These are phyloP conservation scores for Neoarthrinium moseri DNA, from an alignment of 2,329 filamentous ascomycete genomes.

Conservation along the genomic window DNA sequence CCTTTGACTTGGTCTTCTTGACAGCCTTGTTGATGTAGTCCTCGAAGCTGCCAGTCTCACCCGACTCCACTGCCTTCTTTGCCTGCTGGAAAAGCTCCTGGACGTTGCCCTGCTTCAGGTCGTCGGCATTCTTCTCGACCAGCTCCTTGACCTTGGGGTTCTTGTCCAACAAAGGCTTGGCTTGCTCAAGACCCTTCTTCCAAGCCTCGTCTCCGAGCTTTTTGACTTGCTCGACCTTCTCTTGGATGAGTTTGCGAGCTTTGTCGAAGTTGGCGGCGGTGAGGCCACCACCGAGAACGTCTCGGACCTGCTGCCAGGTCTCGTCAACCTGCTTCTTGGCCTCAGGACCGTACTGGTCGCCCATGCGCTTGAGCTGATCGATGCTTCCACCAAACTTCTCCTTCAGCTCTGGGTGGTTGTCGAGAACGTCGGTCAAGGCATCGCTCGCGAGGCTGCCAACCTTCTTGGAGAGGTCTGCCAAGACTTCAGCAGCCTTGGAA, in stretches of 20 bases:
- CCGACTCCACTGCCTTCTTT: slow-evolving; percentile 60
- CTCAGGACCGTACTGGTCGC: slow-evolving; percentile 69
- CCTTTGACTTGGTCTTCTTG: slow-evolving; percentile 57
- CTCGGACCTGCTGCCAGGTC: slow-evolving; percentile 66
- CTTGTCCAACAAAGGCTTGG: slow-evolving; percentile 72
- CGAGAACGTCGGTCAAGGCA: slow-evolving; percentile 61
- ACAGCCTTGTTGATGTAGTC: slow-evolving; percentile 58
- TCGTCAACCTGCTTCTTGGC: slow-evolving; percentile 74
- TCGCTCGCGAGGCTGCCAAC: slow-evolving; percentile 62
- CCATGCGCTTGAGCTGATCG: slow-evolving; percentile 67
- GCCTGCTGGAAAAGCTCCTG: slow-evolving; percentile 62
- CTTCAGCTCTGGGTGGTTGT: slow-evolving; percentile 73
- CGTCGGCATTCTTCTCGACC: slow-evolving; percentile 67
- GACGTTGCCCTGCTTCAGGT: slow-evolving; percentile 66
- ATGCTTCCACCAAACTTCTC: slow-evolving; percentile 68
- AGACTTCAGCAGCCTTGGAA: slow-evolving; percentile 57
- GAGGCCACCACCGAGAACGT: slow-evolving; percentile 62
- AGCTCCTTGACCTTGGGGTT: slow-evolving; percentile 73
- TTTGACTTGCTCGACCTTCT: slow-evolving; percentile 67
- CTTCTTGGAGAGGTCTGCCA: slow-evolving; percentile 60
- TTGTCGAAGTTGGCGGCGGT: slow-evolving; percentile 51
- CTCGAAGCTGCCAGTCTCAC: slow-evolving; percentile 58
- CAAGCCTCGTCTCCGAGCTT: slow-evolving; percentile 70
- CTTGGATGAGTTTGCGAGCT: slow-evolving; percentile 62
- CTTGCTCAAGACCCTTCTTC: slow-evolving; percentile 69